Conservation (phyloP, 2,329 filamentous ascomycete genomes). For the Magnaporthales sp. region DNA sequence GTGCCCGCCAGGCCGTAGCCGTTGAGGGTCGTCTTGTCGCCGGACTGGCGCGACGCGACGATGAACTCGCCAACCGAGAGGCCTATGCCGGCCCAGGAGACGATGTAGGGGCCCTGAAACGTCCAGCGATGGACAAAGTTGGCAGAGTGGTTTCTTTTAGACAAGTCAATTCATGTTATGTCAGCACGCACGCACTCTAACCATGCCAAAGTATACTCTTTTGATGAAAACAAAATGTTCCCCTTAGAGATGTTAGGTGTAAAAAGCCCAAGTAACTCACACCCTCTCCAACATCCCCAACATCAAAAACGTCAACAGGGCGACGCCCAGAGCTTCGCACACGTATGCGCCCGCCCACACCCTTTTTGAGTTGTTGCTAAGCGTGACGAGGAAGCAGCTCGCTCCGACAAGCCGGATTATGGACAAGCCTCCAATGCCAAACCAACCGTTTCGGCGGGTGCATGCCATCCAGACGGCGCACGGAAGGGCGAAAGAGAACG, state of each 20-base stretch:
- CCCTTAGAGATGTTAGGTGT: background rate
- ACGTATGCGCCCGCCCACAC: constrained; percentile 15
- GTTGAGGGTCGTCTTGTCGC: constrained; percentile 5
- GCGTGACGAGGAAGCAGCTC: constrained; percentile 16
- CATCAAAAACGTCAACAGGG: constrained; percentile 18
- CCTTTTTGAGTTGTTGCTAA: constrained; percentile 12
- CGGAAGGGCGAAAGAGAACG: constrained; percentile 17
- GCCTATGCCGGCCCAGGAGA: constrained; percentile 8
- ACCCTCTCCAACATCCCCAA: constrained; percentile 18
- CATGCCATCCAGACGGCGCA: constrained; percentile 17
- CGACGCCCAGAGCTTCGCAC: constrained; percentile 20
- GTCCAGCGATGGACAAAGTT: constrained; percentile 11
- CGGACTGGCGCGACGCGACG: constrained; percentile 5
- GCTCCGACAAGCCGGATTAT: constrained; percentile 20
- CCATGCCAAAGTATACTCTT: background rate
- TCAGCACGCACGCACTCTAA: too few relatives aligned
- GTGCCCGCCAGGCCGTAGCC: constrained; percentile 7
- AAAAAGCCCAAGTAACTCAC: constrained; percentile 12
- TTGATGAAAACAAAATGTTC: background rate
- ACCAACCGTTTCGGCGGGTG: constrained; percentile 19
- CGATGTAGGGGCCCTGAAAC: constrained; percentile 7
- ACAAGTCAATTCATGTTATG: background rate
- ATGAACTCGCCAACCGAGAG: constrained; percentile 11
- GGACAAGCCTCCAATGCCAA: constrained; percentile 18
- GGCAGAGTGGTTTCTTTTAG: constrained; percentile 11